Base-by-base conservation (phyloP, 148 eudicot genomes). In the Vaccinium myrtillus region DNA sequence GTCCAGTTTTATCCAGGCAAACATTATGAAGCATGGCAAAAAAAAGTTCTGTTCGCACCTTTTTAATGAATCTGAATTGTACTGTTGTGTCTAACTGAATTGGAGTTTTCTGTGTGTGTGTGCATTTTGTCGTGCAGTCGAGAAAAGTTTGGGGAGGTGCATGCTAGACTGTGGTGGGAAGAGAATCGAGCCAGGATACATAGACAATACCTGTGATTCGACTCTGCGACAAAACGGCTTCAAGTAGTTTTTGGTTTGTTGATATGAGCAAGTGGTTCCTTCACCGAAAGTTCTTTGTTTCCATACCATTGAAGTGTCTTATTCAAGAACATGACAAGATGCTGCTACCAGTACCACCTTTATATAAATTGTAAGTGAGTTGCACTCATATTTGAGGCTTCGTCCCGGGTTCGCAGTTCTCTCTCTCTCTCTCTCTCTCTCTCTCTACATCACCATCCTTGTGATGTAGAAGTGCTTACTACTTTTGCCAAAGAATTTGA, bases 121-220 rank as follows among this genome's bases (percentile, higher is more conserved):
- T 76, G 65, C 16, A 65, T 59, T 1, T 54, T 30, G 32, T 21
- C 2, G 63, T 88, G 88, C 99, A 97, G 99, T 82, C 99, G 99
- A 43, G 99, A 95, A 86, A 92, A 91, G 81, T 97, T 97, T 83
- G 99, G 96, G 55, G 99, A 97, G 88, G 88, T 97, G 88, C 95
- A 95, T 87, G 99, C 99, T 53, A 89, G 95, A 81, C 85, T 95
- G 21, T 97, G 99, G 99, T 97, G 99, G 99, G 99, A 95, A 79
- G 98, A 97, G 86, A 97, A 97, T 86, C 91, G 99, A 84, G 90
- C 95, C 81, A 89, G 99, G 89, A 89, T 97, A 89, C 97, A 94
- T 53, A 92, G 91, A 85, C 96, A 94, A 78, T 97, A 97, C 91
- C 78, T 97, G 87, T 92, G 88, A 93, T 54, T 54, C 30, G 51